Conservation (phyloP, 345 rosid genomes). For the Gossypium ekmanianum region DNA sequence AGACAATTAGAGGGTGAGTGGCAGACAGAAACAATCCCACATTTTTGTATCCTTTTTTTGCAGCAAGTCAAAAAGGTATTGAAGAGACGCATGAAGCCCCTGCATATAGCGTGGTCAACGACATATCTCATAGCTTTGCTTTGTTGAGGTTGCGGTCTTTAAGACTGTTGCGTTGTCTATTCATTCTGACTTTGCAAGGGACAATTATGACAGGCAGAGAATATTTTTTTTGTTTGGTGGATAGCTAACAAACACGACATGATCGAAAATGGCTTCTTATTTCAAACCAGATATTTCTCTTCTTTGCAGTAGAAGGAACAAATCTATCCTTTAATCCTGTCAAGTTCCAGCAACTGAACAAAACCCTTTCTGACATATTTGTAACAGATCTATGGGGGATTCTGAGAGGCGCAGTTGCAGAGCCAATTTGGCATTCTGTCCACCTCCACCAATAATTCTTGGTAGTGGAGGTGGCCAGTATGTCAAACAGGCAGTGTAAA, state of each 20-base stretch:
- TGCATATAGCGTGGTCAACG: not conserved
- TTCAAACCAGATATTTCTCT: not conserved
- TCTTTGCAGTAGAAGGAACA: not conserved
- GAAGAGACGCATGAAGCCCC: not conserved
- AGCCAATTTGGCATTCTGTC: conserved; percentile 61
- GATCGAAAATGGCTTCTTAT: not conserved
- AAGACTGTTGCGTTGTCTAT: not conserved
- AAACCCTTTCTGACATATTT: not conserved
- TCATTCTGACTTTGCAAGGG: not conserved
- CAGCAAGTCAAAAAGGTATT: conserved; percentile 32
- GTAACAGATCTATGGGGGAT: conserved; percentile 8
- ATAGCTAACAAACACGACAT: not conserved
- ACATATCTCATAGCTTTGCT: not conserved
- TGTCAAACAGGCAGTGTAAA: conserved; percentile 42
- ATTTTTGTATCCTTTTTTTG: conserved; percentile 15
- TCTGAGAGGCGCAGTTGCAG: conserved; percentile 39
- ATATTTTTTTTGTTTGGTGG: not conserved
- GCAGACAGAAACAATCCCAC: conserved; percentile 29
- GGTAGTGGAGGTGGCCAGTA: conserved; percentile 40
- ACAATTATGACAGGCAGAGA: conserved; percentile 11
- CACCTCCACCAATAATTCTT: conserved; percentile 29
- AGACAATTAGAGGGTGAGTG: conserved; percentile 15
- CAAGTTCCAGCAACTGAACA: not conserved
- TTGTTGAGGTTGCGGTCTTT: conserved; percentile 2
- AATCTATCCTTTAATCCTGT: conserved; percentile 1